Evolutionary conservation across 225 moss, liverwort and hornwort species (phyloP), one percentile per base, ranked within the genome.

Genomic region (Physcomitrellopsis africana): DNA sequence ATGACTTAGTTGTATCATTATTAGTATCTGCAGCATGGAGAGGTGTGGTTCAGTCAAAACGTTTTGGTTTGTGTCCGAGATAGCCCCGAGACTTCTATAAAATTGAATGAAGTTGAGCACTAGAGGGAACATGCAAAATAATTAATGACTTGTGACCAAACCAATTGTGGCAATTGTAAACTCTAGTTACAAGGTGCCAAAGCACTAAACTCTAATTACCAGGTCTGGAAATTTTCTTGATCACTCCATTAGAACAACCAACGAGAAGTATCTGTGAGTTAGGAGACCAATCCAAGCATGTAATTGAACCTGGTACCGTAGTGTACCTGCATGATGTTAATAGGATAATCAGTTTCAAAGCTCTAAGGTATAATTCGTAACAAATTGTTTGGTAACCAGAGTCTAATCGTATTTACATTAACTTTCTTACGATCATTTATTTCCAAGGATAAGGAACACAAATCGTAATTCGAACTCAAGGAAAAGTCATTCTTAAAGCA

Each of bases 271-370:
- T 29, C 70, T 92, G 83, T 45, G 93, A 91, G 76, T 76, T 81
- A 58, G 85, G 85, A 73, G 97, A 91, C 97, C 94, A 99, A 69
- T 94, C 94, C 53, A 93, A 89, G 81, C 93, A 93, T 45, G 90
- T 93, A 56, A 93, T 91, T 20, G 90, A 81, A 59, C 97, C 92
- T 45, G 91, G 89, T 53, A 90, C 86, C 54, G 67, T 77, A 19
- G 78, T 79, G 54, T 90, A 99, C 79, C 96, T 96, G 89, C 64
- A 70, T 20, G 26, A 66, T 44, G 67, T 42, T 29, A 46, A 47
- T 8, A 66, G 45, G 22, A 18, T 48, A 60, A 71, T 82, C 26
- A 72, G 18, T 67, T 72, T 60, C 44, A 42, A 58, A 47, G 49
- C 13, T 41, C 24, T 57, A 23, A 65, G 8, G 17, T 42, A n/a